These are phyloP conservation scores for Pythium scleroteichum DNA, from an alignment of 352 stramenopile genomes.

Conservation along the genomic window DNA sequence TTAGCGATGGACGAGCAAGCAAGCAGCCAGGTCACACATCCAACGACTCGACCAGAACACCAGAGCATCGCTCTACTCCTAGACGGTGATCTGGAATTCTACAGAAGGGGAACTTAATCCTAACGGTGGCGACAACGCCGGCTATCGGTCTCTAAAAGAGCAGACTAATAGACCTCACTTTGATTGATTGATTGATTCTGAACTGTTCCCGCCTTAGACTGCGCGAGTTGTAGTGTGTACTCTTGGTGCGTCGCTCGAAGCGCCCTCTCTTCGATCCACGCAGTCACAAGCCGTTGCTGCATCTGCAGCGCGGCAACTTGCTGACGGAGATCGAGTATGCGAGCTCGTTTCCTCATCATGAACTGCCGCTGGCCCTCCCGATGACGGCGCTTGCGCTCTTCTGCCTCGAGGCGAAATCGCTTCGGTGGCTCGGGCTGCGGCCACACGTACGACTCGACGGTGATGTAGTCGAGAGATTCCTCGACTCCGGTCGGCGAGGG, in stretches of 20 bases:
- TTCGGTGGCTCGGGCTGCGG: constrained; percentile 5
- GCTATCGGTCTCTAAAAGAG: too few relatives aligned
- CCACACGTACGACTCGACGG: constrained; percentile 16
- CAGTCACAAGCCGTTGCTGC: background rate
- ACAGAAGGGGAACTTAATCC: too few relatives aligned
- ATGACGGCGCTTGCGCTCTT: constrained; percentile 11
- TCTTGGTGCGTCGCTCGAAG: background rate
- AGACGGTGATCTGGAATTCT: too few relatives aligned
- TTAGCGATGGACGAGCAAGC: too few relatives aligned
- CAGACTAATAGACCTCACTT: too few relatives aligned
- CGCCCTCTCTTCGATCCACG: background rate
- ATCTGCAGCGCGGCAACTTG: background rate
- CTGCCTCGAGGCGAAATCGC: constrained; percentile 7
- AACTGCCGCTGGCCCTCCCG: constrained; percentile 15
- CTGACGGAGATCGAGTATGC: background rate
- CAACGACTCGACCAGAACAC: too few relatives aligned
- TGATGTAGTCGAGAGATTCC: constrained; percentile 10
- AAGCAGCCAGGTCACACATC: too few relatives aligned
- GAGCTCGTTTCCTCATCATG: constrained; percentile 9
- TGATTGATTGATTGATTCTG: too few relatives aligned
- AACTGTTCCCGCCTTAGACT: too few relatives aligned
- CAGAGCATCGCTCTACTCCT: too few relatives aligned
- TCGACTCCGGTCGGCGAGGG: constrained; percentile 1
- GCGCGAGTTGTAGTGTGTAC: too few relatives aligned
- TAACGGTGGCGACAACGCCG: too few relatives aligned